Evolutionary conservation across 169 alveolate genomes (phyloP).

Genomic region (Eimeria maxima): DNA sequence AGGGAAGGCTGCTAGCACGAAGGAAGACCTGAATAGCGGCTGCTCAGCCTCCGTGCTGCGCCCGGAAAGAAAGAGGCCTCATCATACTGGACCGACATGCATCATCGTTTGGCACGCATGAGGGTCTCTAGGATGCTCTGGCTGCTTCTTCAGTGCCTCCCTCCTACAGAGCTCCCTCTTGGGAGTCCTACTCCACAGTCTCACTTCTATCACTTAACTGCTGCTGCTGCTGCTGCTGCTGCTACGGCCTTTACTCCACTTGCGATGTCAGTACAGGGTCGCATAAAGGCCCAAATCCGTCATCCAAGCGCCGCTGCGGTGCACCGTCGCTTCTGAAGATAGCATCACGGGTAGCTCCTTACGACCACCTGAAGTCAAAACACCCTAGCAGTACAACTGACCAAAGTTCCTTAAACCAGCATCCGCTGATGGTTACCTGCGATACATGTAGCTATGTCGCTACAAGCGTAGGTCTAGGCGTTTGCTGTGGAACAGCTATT

Average conservation of each 20-base stretch:
- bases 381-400: not conserved
- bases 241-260: not conserved
- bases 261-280: slow-evolving; percentile 14
- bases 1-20: not conserved
- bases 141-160: not conserved
- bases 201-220: not conserved
- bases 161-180: not conserved
- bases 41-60: not conserved
- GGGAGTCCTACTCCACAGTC: not conserved
- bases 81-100: not conserved
- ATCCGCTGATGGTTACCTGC: not conserved
- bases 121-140: not conserved
- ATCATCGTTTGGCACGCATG: not conserved
- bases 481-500: not conserved
- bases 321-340: slow-evolving; percentile 13
- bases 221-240: not conserved
- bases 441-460: not conserved
- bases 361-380: slow-evolving; percentile 17
- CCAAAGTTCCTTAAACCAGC: not conserved
- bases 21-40: not conserved
- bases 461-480: not conserved
- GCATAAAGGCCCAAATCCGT: slow-evolving; percentile 53
- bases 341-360: slow-evolving; percentile 37
- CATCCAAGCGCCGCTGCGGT: slow-evolving; percentile 70
- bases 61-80: not conserved